These are phyloP conservation scores for Aureobasidium mangrovei DNA, from an alignment of 2,329 filamentous ascomycete species.

Conservation along the genomic window DNA sequence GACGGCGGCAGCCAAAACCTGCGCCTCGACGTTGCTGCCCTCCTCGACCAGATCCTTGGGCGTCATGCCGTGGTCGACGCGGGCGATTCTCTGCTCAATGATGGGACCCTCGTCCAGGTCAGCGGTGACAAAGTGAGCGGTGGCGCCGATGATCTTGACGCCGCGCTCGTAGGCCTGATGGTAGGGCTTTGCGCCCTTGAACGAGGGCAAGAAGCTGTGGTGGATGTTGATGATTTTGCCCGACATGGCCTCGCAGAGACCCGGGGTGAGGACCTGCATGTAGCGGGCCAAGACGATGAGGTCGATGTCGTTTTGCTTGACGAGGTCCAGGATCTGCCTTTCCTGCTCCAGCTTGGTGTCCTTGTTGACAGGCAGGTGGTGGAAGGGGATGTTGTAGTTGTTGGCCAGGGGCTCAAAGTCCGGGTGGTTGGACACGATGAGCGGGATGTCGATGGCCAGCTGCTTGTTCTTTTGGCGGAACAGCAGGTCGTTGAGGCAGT, in stretches of 20 bases:
- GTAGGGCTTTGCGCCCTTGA: conserved; percentile 84
- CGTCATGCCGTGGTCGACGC: conserved; percentile 68
- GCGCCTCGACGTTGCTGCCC: conserved; percentile 75
- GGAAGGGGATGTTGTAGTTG: conserved; percentile 69
- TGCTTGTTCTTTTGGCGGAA: conserved; percentile 70
- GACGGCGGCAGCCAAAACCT: conserved; percentile 70
- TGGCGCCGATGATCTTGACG: conserved; percentile 82
- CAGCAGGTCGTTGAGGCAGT: conserved; percentile 75
- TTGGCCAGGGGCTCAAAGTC: conserved; percentile 61
- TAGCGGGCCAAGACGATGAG: conserved; percentile 75
- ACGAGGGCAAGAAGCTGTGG: conserved; percentile 75
- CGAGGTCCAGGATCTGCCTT: conserved; percentile 59
- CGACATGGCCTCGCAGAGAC: conserved; percentile 67
- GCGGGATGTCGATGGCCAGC: conserved; percentile 63
- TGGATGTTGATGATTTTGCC: conserved; percentile 90
- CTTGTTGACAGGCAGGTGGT: conserved; percentile 69
- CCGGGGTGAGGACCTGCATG: conserved; percentile 77
- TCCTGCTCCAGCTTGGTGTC: conserved; percentile 73
- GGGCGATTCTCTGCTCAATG: conserved; percentile 72
- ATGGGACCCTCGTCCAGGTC: conserved; percentile 82
- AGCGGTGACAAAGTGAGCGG: conserved; percentile 77
- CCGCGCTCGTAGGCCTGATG: conserved; percentile 80
- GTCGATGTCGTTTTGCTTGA: conserved; percentile 61
- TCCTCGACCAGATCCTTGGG: conserved; percentile 69
- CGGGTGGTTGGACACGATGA: conserved; percentile 76